Base-by-base conservation (phyloP, 2,329 filamentous ascomycete species). In the Alternaria arborescens region DNA sequence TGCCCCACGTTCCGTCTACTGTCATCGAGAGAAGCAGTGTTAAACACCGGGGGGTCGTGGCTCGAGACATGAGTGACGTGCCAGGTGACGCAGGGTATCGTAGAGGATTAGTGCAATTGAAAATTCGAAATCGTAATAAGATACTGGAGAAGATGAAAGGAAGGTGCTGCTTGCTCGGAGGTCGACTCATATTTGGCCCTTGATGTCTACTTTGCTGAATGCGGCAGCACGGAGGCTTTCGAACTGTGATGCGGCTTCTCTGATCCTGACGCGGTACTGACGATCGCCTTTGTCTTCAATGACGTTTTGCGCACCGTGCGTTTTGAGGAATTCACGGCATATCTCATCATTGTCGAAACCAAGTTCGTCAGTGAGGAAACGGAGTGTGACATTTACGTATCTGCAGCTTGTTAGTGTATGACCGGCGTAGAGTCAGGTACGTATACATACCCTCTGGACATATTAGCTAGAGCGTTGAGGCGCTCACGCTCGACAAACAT, bases 401-500 rank as follows among this genome's bases (percentile, higher is more conserved):
- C 95, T 99, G 72, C 30, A 16, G 18, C 26, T 36, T 20, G 77
- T 91, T 82, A 90, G 86, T 71, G 72, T 28, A 24, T n/a, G 4
- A 11, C 30, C 8, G 8, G 10, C 30, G 26, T 8, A 5, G 4
- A 11, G 2, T 3, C 30, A 26, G 14, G 24, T 12, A 22, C 3
- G n/a, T 28, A 28, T 47, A 88, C 94, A 84, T 83, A 99, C 95
- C 92, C 89, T 92, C 87, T 96, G 87, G 93, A 97, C 71, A 99
- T 95, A 78, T 90, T 92, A 78, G 93, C 90, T 76, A 99, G 83
- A 68, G 95, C 95, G 76, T 91, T 89, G 68, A 99, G 87, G 73
- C 95, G 92, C 83, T 99, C 94, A 76, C 95, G 90, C 74, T 89
- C 89, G 78, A 98, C 91, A 83, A 99, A 98, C 92, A 97, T 97